Conservation (phyloP, 2,329 filamentous ascomycete genomes). For the Clarireedia monteithiana region DNA sequence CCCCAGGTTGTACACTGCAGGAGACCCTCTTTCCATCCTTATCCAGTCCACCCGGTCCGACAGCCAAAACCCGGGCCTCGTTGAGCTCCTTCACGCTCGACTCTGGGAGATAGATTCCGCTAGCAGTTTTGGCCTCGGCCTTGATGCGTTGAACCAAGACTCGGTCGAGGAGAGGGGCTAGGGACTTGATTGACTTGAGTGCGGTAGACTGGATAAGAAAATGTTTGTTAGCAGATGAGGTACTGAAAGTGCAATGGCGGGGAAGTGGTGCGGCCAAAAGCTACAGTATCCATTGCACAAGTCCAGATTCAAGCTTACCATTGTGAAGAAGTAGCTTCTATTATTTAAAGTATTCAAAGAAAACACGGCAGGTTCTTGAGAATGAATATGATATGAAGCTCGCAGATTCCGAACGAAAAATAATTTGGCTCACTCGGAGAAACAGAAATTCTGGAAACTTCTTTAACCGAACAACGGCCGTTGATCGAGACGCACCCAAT, state of each 20-base stretch:
- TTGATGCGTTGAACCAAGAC: constrained; percentile 97
- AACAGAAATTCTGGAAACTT: constrained; percentile 7
- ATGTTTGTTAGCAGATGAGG: neutral
- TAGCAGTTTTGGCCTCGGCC: constrained; percentile 91
- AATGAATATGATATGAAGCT: constrained; percentile 2
- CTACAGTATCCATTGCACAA: neutral
- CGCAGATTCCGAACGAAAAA: constrained; percentile 8
- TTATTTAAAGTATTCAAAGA: neutral
- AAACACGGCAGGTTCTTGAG: neutral
- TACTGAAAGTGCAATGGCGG: neutral
- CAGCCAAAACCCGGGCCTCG: constrained; percentile 91
- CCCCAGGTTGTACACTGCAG: constrained; percentile 75
- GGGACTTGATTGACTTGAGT: constrained; percentile 90
- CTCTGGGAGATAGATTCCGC: constrained; percentile 96
- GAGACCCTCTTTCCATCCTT: constrained; percentile 82
- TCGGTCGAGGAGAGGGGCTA: constrained; percentile 93
- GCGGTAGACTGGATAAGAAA: constrained; percentile 48
- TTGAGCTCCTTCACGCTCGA: constrained; percentile 96
- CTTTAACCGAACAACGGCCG: constrained; percentile 9
- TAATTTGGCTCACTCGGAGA: constrained; percentile 5
- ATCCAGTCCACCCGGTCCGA: constrained; percentile 82
- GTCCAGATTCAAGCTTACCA: neutral
- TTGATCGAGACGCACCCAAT: constrained; percentile 8
- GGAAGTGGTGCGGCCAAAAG: neutral
- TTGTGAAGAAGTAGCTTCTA: neutral